phyloP scores from a whole-genome alignment of 768 basidiomycete species.

The Termitomyces sp. region DNA sequence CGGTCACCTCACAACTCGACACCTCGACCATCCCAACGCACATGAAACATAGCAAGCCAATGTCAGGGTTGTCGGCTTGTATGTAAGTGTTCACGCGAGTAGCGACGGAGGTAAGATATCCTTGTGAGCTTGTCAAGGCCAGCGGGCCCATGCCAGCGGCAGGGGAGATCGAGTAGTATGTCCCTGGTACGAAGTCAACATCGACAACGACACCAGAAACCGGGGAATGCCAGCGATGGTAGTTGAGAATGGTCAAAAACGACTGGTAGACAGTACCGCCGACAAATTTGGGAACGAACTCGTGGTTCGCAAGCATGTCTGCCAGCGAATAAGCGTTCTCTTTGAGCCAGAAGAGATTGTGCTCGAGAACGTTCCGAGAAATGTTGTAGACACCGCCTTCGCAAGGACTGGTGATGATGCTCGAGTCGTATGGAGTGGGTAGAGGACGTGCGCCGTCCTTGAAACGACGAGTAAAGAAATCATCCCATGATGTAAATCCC shows the following conservation, averaged over 20 bases:
- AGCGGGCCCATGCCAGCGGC: constrained; percentile 11
- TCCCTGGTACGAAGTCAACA: constrained; percentile 44
- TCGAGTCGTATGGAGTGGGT: too few species aligned
- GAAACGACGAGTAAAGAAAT: constrained; percentile 44
- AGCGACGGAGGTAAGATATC: constrained; percentile 41
- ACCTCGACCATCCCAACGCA: constrained; percentile 61
- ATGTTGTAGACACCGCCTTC: too few species aligned
- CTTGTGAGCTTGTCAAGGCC: constrained; percentile 23
- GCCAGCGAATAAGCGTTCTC: too few species aligned
- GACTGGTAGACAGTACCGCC: constrained; percentile 48
- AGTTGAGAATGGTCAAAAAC: constrained; percentile 44
- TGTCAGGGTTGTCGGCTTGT: constrained; percentile 41
- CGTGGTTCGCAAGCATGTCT: too few species aligned
- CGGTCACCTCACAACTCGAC: constrained; percentile 56
- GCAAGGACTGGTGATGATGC: too few species aligned
- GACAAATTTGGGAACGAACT: too few species aligned
- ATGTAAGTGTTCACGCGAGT: constrained; percentile 55
- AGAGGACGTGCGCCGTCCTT: constrained; percentile 26
- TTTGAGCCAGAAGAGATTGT: too few species aligned
- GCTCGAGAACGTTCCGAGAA: too few species aligned
- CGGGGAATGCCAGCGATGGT: constrained; percentile 56
- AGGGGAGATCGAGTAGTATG: constrained; percentile 42
- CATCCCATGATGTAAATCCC: constrained; percentile 25
- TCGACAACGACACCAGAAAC: constrained; percentile 37
- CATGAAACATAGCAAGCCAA: constrained; percentile 57